Evolutionary conservation across 495 filamentous ascomycete species (phyloP).

Genomic region (Aspergillus steynii): DNA sequence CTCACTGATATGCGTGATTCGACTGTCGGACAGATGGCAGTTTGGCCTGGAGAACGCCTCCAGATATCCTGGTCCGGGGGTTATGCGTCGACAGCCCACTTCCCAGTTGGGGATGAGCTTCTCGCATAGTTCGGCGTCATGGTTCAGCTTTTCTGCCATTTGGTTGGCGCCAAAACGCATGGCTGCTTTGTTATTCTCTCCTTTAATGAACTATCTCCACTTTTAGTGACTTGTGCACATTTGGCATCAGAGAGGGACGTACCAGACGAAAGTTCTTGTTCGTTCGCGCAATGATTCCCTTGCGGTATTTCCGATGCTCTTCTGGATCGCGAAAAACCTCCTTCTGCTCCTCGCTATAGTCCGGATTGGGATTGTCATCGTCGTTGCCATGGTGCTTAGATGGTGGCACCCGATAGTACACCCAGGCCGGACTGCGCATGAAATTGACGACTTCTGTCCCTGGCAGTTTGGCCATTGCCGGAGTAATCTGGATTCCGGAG

Average conservation of each 20-base stretch:
- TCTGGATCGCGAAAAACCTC: slow-evolving; percentile 17
- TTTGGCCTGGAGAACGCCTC: slow-evolving; percentile 39
- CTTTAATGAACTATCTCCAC: slow-evolving; percentile 22
- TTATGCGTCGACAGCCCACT: slow-evolving; percentile 50
- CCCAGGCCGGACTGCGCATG: slow-evolving; percentile 31
- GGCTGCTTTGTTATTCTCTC: slow-evolving; percentile 22
- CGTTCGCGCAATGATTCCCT: slow-evolving; percentile 31
- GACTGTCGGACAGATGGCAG: slow-evolving; percentile 24
- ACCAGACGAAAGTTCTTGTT: slow-evolving; percentile 34
- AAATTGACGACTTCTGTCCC: slow-evolving; percentile 31
- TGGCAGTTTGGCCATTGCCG: slow-evolving; percentile 42
- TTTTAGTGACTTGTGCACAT: background rate
- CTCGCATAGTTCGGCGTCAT: slow-evolving; percentile 31
- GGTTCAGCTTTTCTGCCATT: slow-evolving; percentile 40
- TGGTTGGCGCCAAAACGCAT: slow-evolving; percentile 22
- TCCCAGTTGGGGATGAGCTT: slow-evolving; percentile 48
- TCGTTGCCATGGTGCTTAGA: slow-evolving; percentile 31
- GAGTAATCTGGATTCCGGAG: slow-evolving; percentile 55
- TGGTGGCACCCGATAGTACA: slow-evolving; percentile 26
- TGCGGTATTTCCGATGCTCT: slow-evolving; percentile 27
- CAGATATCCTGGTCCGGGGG: slow-evolving; percentile 45
- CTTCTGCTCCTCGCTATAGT: slow-evolving; percentile 30
- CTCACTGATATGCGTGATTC: slow-evolving; percentile 33
- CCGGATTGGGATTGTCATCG: slow-evolving; percentile 25
- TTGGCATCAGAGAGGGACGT: slow-evolving; percentile 1